Evolutionary conservation across 305 asterid genomes (phyloP).

Genomic region (Fraxinus paxiana): DNA sequence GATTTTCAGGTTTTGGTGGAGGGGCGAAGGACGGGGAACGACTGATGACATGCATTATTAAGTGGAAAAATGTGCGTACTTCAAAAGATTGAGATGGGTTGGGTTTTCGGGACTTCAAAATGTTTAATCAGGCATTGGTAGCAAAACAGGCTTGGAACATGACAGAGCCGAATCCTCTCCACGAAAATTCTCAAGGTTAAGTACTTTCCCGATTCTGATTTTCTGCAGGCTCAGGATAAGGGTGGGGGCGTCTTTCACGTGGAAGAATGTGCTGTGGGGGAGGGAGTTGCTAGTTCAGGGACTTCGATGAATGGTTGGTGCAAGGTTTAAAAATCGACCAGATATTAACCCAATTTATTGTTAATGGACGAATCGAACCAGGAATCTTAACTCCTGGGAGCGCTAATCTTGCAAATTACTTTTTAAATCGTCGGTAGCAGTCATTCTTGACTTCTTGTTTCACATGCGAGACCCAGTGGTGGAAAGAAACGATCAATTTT

Average conservation of each 20-base stretch:
- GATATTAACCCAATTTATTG: not conserved
- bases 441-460: too few relatives aligned
- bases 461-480: too few relatives aligned
- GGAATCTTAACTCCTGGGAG: not conserved
- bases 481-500: too few relatives aligned
- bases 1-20: not conserved
- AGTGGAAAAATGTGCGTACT: not conserved
- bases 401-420: too few relatives aligned
- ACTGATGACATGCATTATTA: not conserved
- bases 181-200: not conserved
- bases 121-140: not conserved
- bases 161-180: not conserved
- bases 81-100: not conserved
- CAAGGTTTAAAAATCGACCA: not conserved
- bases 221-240: not conserved
- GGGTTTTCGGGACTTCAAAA: not conserved
- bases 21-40: not conserved
- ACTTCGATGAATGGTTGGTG: not conserved
- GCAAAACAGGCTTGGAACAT: not conserved
- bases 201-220: not conserved
- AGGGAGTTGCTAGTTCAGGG: not conserved
- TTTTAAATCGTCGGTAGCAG: too few relatives aligned
- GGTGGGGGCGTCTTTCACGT: not conserved
- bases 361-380: not conserved
- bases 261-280: not conserved